Percentiles rank a stretch among this genome's conserved stretches.
phyloP scores from a whole-genome alignment of 768 basidiomycete species.

The Roridomyces roridus region DNA sequence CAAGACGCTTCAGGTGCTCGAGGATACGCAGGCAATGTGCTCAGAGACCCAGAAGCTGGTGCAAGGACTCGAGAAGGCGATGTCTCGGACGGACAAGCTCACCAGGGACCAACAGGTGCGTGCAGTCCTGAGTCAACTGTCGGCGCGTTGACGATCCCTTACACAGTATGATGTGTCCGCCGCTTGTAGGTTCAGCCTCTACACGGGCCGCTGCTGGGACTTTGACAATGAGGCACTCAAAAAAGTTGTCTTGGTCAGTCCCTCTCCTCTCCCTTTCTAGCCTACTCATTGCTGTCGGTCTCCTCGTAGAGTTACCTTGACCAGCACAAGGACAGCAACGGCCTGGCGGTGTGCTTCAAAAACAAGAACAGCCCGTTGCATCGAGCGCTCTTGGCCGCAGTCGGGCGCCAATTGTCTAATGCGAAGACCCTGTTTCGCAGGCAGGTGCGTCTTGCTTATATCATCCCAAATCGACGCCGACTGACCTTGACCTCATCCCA shows the following conservation, averaged over 20 bases:
- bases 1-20: background rate
- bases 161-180: background rate
- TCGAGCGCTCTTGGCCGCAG: background rate
- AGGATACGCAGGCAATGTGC: background rate
- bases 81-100: background rate
- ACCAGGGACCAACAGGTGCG: conserved; percentile 1
- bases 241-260: background rate
- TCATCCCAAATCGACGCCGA: too few species aligned
- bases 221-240: background rate
- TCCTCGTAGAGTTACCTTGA: conserved; percentile 1
- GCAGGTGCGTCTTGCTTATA: background rate
- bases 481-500: background rate
- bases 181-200: background rate
- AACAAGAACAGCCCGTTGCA: background rate
- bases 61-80: background rate
- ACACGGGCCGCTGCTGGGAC: background rate
- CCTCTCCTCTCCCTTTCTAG: background rate
- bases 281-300: background rate
- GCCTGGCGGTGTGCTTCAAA: background rate
- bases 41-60: background rate
- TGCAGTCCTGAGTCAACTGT: too few species aligned
- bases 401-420: background rate
- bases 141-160: background rate
- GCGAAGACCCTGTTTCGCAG: background rate
- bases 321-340: background rate